Evolutionary conservation across 495 filamentous ascomycete species (phyloP).

Genomic region (Aspergillus sparsus): DNA sequence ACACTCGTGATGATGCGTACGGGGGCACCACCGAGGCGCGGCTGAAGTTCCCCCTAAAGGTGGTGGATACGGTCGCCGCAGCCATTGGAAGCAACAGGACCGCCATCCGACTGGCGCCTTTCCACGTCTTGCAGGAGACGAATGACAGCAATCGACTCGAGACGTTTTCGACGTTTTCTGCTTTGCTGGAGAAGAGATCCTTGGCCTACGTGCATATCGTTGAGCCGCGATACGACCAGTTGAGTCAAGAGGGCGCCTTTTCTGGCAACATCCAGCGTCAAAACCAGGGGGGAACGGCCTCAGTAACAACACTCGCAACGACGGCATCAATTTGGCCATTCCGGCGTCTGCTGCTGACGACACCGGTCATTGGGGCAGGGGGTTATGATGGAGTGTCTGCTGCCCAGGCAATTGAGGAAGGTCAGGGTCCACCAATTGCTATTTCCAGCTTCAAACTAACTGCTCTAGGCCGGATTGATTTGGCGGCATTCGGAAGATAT

Average conservation of each 20-base stretch:
- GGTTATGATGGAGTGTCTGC: constrained; percentile 51
- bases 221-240: constrained; percentile 35
- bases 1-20: constrained; percentile 63
- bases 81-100: constrained; percentile 62
- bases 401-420: constrained; percentile 37
- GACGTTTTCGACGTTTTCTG: constrained; percentile 56
- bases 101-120: constrained; percentile 64
- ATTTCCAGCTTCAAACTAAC: background rate
- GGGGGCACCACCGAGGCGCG: constrained; percentile 71
- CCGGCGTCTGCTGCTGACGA: constrained; percentile 51
- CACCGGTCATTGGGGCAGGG: constrained; percentile 40
- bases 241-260: constrained; percentile 4
- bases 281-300: constrained; percentile 25
- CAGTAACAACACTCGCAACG: background rate
- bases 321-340: constrained; percentile 32
- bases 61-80: constrained; percentile 55
- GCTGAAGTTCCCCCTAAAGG: constrained; percentile 59
- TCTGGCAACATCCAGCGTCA: constrained; percentile 18
- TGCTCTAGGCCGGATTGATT: background rate
- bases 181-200: constrained; percentile 46
- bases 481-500: constrained; percentile 52
- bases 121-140: constrained; percentile 58
- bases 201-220: constrained; percentile 67
- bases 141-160: constrained; percentile 59
- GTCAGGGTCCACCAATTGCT: constrained; percentile 41